These are phyloP conservation scores for Blepharisma undulans DNA, from an alignment of 169 alveolate genomes.

Conservation along the genomic window DNA sequence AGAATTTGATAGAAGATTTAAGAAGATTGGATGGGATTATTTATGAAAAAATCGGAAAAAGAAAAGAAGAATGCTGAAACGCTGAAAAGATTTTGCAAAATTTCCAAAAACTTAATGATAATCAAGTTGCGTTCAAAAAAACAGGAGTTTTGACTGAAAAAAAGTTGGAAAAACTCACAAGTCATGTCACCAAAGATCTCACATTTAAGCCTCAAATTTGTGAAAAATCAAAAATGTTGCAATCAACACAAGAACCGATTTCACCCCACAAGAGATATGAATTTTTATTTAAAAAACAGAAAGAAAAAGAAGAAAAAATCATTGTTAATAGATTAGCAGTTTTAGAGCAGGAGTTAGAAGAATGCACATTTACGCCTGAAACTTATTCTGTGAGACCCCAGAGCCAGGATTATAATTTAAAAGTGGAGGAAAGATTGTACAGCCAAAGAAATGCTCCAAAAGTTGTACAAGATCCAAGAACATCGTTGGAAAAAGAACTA, in stretches of 20 bases:
- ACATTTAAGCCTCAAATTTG: slow-evolving; percentile 25
- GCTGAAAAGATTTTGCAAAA: background rate
- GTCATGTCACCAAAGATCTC: background rate
- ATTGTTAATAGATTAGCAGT: background rate
- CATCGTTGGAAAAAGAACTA: slow-evolving; percentile 19
- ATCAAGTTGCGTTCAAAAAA: background rate
- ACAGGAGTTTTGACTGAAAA: background rate
- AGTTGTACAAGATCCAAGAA: background rate
- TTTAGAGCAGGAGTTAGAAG: slow-evolving; percentile 1
- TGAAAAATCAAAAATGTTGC: background rate
- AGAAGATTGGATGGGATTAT: background rate
- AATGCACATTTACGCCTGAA: slow-evolving; percentile 30
- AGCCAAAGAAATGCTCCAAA: background rate
- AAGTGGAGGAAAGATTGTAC: background rate
- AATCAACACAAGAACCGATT: background rate
- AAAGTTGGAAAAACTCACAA: background rate
- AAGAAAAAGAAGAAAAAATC: slow-evolving; percentile 33
- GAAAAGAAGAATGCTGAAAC: background rate
- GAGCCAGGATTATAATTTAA: background rate
- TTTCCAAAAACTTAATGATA: background rate
- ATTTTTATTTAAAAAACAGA: background rate
- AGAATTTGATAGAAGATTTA: background rate
- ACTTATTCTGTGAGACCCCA: background rate
- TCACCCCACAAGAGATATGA: slow-evolving; percentile 16
- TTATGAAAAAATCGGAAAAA: background rate